These are phyloP conservation scores for Trypanosomatidae sp. DNA, from an alignment of 208 protist species.

Conservation along the genomic window DNA sequence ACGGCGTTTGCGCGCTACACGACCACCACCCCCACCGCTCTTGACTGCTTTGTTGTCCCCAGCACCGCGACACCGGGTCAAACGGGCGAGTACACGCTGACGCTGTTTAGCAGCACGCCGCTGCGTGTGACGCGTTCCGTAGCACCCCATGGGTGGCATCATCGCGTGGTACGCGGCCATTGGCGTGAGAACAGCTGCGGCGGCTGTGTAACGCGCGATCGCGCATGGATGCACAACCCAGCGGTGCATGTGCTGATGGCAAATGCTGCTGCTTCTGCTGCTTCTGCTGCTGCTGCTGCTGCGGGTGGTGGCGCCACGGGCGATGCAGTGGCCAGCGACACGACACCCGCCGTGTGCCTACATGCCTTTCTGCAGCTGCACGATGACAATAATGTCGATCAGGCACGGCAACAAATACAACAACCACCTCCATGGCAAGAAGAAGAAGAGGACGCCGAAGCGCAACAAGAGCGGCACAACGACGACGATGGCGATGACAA, in stretches of 20 bases:
- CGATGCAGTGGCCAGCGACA: too few relatives aligned
- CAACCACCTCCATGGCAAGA: too few relatives aligned
- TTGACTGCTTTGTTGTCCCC: slow-evolving; percentile 61
- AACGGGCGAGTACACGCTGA: slow-evolving; percentile 44
- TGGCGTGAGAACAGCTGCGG: slow-evolving; percentile 68
- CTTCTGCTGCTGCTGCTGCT: too few relatives aligned
- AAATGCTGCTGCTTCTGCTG: too few relatives aligned
- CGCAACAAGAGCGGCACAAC: too few relatives aligned
- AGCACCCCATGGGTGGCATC: slow-evolving; percentile 68
- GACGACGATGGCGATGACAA: too few relatives aligned
- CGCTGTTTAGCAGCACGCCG: slow-evolving; percentile 43
- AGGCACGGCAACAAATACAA: too few relatives aligned
- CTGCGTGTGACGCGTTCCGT: slow-evolving; percentile 16
- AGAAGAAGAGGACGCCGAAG: too few relatives aligned
- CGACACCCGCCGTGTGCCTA: too few relatives aligned
- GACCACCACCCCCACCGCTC: slow-evolving; percentile 9
- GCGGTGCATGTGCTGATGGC: slow-evolving; percentile 23
- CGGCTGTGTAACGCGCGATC: slow-evolving; percentile 33
- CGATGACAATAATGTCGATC: too few relatives aligned
- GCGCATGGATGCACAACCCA: slow-evolving; percentile 79
- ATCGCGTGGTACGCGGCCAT: slow-evolving; percentile 25
- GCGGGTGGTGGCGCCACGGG: too few relatives aligned
- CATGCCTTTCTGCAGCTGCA: too few relatives aligned
- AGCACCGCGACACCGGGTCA: slow-evolving; percentile 29
- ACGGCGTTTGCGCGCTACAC: slow-evolving; percentile 29